Base-by-base conservation (phyloP, 1,284 basidiomycete species). In the Bondarzewia mesenterica region DNA sequence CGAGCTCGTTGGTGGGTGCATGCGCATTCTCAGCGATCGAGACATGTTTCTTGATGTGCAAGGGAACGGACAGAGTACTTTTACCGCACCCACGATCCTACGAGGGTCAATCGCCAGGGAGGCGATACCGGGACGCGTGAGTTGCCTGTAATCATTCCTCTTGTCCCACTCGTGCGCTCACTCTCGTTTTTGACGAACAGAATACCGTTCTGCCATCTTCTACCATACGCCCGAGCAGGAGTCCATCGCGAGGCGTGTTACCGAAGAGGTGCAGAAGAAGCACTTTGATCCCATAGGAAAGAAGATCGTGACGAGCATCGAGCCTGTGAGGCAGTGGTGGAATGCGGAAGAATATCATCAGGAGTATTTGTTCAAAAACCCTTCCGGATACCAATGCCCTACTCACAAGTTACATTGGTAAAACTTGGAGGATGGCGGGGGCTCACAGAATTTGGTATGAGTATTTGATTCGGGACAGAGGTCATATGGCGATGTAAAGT, bases 121-220 rank as follows among this genome's bases (percentile, higher is more conserved):
- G 75, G 65, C 1, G 91, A 94, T 60, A 60, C 58, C 1, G 92
- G 92, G 25, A 80, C 80, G 18, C 90, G 89, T 91, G 61, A 60
- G 87, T 78, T 5, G 29, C n/a, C n/a, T n/a, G n/a, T n/a, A 36
- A 47, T 26, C 41, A 41, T 26, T 25, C 46, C 25, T 38, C 8
- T 50, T 35, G 16, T 23, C 20, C 6, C 4, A 6, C 29, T 32
- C 29, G 29, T 44, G 42, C 32, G 38, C 18, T 22, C 18, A 57
- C 25, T 20, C 48, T 32, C 42, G 22, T 15, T 41, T 36, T 18
- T 15, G n/a, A 25, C 27, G 15, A 14, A 43, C 65, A 89, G 89
- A 98, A 66, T 98, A 98, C 68, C 89, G 95, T 47, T 93, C 91
- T 2, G 91, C 82, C 20, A 94, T 99, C 63, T 98, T 93, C 69